Evolutionary conservation across 2,329 filamentous ascomycete genomes (phyloP).

Genomic region (Lasiodiplodia sp.): DNA sequence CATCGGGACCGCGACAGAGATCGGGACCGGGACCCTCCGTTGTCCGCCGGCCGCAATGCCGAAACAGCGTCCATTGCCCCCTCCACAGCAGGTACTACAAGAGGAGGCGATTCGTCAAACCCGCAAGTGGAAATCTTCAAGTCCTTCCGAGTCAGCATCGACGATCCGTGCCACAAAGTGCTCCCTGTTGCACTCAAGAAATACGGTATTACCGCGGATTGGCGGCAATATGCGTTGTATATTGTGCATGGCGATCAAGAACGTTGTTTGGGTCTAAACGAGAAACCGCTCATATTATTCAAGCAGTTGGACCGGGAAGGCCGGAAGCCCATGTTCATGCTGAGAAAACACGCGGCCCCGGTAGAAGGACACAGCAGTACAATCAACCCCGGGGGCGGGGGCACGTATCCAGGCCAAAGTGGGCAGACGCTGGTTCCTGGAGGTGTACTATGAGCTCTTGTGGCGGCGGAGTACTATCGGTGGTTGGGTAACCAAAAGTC

Average conservation of each 20-base stretch:
- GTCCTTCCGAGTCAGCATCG: conserved; percentile 96
- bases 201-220: conserved; percentile 97
- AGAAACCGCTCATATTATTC: conserved; percentile 94
- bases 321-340: conserved; percentile 99
- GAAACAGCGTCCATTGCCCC: conserved; percentile 33
- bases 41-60: conserved; percentile 44
- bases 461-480: neutral
- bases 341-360: conserved; percentile 71
- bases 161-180: conserved; percentile 97
- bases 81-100: conserved; percentile 18
- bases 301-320: conserved; percentile 97
- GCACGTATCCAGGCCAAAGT: conserved; percentile 25
- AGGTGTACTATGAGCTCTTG: conserved; percentile 24
- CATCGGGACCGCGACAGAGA: conserved; percentile 22
- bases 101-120: conserved; percentile 43
- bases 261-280: conserved; percentile 86
- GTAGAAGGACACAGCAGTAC: conserved; percentile 54
- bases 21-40: conserved; percentile 38
- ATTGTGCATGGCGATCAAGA: conserved; percentile 99
- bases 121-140: conserved; percentile 93
- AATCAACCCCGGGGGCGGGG: conserved; percentile 45
- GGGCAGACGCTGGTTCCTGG: conserved; percentile 19
- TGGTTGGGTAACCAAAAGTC: conserved; percentile 15
- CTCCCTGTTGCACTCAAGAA: conserved; percentile 94
- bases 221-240: conserved; percentile 96